Base-by-base conservation (phyloP, 2,329 filamentous ascomycete species). In the Botrytis fabae region DNA sequence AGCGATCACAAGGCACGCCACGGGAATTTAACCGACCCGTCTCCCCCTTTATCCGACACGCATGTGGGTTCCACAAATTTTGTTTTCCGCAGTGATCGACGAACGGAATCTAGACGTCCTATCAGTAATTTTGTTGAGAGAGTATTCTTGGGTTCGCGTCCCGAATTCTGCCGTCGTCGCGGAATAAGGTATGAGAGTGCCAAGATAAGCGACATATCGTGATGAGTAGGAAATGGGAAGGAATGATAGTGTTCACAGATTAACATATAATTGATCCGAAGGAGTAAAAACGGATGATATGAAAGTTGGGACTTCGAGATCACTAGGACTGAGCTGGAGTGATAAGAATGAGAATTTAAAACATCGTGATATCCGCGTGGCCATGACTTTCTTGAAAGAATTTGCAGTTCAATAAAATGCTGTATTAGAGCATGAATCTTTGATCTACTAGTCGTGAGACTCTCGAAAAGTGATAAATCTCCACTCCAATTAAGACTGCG, bases 1-100 rank as follows among this genome's bases (percentile, higher is more conserved):
- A 25, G 65, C 65, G n/a, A 68, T 68, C 65, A 68, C 48, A 57
- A 22, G 65, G 18, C 35, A 68, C 48, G 35, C 65, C 65, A 57
- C 25, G 2, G 14, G 7, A 4, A 40, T 64, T 70, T 63, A 70
- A 25, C 69, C 69, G 69, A 51, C 69, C 64, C 44, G 59, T 51
- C 59, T 32, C 28, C 69, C 60, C 38, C 25, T 70, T 70, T 64
- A 64, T 25, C 69, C 69, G 44, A 40, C 12, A 63, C 44, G 25
- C 22, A 42, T 28, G 8, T 70, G 7, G 35, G 65, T 42, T 16
- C 14, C 48, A 42, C 12, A 68, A 42, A 42, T 16, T 18, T 1
- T 68, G 25, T 18, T 5, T 5, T 32, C 44, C 16, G 10, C 32
- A 42, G 10, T 32, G 25, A 38, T 12, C 10, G 25, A 38, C 20